Base-by-base conservation (phyloP, 768 basidiomycete genomes). In the Rickenella mellea region DNA sequence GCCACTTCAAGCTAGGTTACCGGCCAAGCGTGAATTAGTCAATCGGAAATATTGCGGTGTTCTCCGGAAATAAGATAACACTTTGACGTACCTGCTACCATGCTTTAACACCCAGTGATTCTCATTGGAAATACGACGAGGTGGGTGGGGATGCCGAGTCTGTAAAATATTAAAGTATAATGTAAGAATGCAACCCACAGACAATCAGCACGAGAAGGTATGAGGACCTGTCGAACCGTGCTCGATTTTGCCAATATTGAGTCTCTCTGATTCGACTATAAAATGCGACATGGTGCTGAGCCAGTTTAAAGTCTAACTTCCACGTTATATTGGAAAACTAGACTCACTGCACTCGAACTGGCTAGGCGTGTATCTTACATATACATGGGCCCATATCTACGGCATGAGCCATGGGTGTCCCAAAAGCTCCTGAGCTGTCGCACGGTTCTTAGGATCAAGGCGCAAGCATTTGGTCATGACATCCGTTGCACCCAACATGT, bases 1-100 rank as follows among this genome's bases (percentile, higher is more conserved):
- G 89, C 94, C 94, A 98, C 58, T 91, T 90, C 58, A 94, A 64
- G 55, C 87, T 84, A 51, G n/a, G 41, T n/a, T n/a, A n/a, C n/a
- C n/a, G n/a, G n/a, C n/a, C n/a, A n/a, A n/a, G 39, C 29, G 27
- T 33, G 19, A 37, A 17, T 7, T 30, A 0, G 11, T 30, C 22
- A 43, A 37, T 11, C 11, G 33, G 31, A n/a, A 37, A 9, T 19
- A 25, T 15, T 39, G 10, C 28, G 25, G 43, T n/a, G 27, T 8
- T 29, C 29, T n/a, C 30, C 1, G 14, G 22, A 14, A 5, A 17
- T 6, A 14, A 31, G 27, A 21, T 14, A 20, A 42, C 32, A 39
- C 15, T 4, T 43, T 26, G 1, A 28, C 67, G 24, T 21, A 77
- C 78, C 78, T 84, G 51, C 87, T 88, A 41, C 78, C 80, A 45